Percentiles rank a stretch among this genome's conserved stretches.
These are phyloP conservation scores for Austroboletus rostrupii DNA, from an alignment of 1,284 basidiomycete species.

Conservation along the genomic window DNA sequence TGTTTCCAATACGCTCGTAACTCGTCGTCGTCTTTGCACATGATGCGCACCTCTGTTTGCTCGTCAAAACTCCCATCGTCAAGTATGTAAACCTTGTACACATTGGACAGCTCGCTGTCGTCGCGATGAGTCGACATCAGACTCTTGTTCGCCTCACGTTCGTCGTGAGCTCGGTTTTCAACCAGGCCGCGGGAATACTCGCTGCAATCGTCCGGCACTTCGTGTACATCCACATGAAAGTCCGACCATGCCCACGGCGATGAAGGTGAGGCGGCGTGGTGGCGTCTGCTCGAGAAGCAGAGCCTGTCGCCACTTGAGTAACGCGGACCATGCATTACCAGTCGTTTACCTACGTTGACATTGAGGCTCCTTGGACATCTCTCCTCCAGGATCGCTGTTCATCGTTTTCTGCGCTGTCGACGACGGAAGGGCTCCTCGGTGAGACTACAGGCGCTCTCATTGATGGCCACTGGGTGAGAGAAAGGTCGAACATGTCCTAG, in stretches of 20 bases:
- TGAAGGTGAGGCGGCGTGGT: conserved; percentile 31
- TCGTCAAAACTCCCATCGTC: conserved; percentile 30
- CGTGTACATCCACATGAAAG: conserved; percentile 17
- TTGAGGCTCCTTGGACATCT: conserved; percentile 17
- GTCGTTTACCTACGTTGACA: conserved; percentile 20
- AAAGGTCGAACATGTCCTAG: background rate
- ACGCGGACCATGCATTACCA: background rate
- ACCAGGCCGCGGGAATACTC: conserved; percentile 46
- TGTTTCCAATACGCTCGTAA: conserved; percentile 5
- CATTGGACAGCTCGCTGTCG: conserved; percentile 26
- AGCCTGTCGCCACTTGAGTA: background rate
- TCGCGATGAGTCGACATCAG: conserved; percentile 29
- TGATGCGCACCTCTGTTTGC: conserved; percentile 4
- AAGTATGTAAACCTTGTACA: conserved; percentile 41
- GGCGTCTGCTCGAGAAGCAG: conserved; percentile 19
- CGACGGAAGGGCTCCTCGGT: background rate
- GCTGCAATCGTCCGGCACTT: conserved; percentile 14
- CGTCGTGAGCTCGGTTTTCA: conserved; percentile 43
- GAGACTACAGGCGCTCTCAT: conserved; percentile 10
- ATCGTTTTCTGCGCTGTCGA: background rate
- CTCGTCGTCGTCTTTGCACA: conserved; percentile 6
- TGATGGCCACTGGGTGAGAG: conserved; percentile 1
- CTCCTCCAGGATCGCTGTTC: background rate
- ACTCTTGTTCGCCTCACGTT: conserved; percentile 38
- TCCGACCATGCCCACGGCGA: conserved; percentile 36